Evolutionary conservation across 257 asterid genomes (phyloP).

Genomic region (Solanum tacnaense): DNA sequence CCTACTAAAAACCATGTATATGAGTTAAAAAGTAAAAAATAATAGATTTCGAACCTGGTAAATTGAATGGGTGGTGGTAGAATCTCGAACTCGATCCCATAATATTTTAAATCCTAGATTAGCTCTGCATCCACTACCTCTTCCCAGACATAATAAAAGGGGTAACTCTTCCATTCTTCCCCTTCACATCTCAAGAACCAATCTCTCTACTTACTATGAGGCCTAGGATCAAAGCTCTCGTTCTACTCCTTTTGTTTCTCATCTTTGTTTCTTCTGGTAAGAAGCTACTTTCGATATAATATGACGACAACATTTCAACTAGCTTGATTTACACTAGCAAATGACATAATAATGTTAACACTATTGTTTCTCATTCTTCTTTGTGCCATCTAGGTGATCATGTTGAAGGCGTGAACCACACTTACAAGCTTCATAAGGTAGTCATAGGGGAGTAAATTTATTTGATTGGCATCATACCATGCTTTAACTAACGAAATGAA

Average conservation of each 20-base stretch:
- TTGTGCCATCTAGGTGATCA: slow-evolving; percentile 6
- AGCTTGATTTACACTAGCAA: neutral
- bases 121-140: neutral
- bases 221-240: slow-evolving; percentile 18
- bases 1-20: neutral
- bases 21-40: neutral
- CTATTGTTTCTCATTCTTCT: neutral
- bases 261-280: slow-evolving; percentile 36
- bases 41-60: neutral
- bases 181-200: slow-evolving; percentile 18
- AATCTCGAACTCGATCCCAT: neutral
- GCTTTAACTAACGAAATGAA: neutral
- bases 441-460: neutral
- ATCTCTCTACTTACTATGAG: slow-evolving; percentile 14
- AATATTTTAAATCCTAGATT: neutral
- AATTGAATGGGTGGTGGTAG: neutral
- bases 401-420: slow-evolving; percentile 12
- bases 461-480: neutral
- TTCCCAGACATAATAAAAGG: slow-evolving; percentile 20
- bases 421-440: slow-evolving; percentile 42
- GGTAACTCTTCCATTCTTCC: slow-evolving; percentile 1
- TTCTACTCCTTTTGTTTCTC: slow-evolving; percentile 22
- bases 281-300: neutral
- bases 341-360: neutral
- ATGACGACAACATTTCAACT: neutral